phyloP scores from a whole-genome alignment of 257 asterid species.

The Fraxinus excelsior region DNA sequence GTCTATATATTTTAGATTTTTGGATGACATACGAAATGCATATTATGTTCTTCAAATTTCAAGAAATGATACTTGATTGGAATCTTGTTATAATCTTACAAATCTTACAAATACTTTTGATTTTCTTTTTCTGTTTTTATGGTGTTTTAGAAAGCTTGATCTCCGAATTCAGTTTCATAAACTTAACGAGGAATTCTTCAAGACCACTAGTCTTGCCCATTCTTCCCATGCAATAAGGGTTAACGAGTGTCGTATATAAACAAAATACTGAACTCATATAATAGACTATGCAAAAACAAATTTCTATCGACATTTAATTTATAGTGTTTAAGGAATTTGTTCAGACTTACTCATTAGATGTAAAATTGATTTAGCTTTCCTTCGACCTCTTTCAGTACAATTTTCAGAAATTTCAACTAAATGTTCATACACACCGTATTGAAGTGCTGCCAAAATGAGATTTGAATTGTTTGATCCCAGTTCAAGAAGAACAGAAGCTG shows the following conservation, averaged over 20 bases:
- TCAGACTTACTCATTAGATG: slow-evolving; percentile 53
- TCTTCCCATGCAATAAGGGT: background rate
- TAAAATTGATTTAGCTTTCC: slow-evolving; percentile 70
- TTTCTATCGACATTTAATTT: background rate
- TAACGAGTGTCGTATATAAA: background rate
- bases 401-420: slow-evolving; percentile 52
- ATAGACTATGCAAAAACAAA: background rate
- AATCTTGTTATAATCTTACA: too few relatives aligned
- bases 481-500: slow-evolving; percentile 71
- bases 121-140: too few relatives aligned
- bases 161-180: too few relatives aligned
- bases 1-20: too few relatives aligned
- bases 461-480: slow-evolving; percentile 58
- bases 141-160: too few relatives aligned
- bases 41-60: too few relatives aligned
- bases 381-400: slow-evolving; percentile 81
- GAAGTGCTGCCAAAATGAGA: slow-evolving; percentile 74
- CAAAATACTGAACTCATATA: background rate
- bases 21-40: too few relatives aligned
- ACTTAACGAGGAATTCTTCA: too few relatives aligned
- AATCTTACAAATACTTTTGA: too few relatives aligned
- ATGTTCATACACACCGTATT: slow-evolving; percentile 72
- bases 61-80: too few relatives aligned
- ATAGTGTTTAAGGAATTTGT: slow-evolving; percentile 45
- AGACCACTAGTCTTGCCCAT: background rate